Percentiles rank a stretch among this genome's conserved stretches.
phyloP scores from a whole-genome alignment of 768 basidiomycete genomes.

The Auricularia auricula-judae region DNA sequence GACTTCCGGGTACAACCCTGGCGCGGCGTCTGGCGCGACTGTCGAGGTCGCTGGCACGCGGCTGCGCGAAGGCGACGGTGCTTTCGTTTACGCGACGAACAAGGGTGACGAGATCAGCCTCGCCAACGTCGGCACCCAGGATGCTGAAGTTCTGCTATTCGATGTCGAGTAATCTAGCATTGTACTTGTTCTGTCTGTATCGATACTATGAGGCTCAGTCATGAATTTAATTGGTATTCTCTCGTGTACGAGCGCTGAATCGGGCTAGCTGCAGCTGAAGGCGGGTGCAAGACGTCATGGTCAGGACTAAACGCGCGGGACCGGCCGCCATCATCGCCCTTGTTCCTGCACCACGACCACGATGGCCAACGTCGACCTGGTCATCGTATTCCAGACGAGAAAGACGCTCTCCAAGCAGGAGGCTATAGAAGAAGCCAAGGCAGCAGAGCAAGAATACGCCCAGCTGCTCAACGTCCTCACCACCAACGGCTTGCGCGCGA shows the following conservation, averaged over 20 bases:
- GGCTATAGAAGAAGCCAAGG: conserved; percentile 46
- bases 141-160: conserved; percentile 71
- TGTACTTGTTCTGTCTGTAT: too few relatives aligned
- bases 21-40: conserved; percentile 41
- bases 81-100: conserved; percentile 48
- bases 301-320: too few relatives aligned
- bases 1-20: conserved; percentile 66
- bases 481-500: conserved; percentile 53
- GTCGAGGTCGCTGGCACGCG: conserved; percentile 42
- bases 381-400: conserved; percentile 53
- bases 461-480: conserved; percentile 51
- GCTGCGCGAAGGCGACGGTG: conserved; percentile 80
- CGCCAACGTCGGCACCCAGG: conserved; percentile 49
- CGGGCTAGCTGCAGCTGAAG: too few relatives aligned
- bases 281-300: too few relatives aligned
- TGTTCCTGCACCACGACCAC: too few relatives aligned
- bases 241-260: too few relatives aligned
- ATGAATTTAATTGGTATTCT: too few relatives aligned
- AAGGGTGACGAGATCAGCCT: conserved; percentile 29
- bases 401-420: conserved; percentile 48
- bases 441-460: conserved; percentile 60
- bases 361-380: conserved; percentile 45
- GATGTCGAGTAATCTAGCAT: conserved; percentile 40
- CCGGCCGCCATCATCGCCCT: too few relatives aligned
- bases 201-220: too few relatives aligned